Percentiles rank a stretch among this genome's conserved stretches.
Conservation (phyloP, 305 asterid genomes). For the Ilex paraguariensis region DNA sequence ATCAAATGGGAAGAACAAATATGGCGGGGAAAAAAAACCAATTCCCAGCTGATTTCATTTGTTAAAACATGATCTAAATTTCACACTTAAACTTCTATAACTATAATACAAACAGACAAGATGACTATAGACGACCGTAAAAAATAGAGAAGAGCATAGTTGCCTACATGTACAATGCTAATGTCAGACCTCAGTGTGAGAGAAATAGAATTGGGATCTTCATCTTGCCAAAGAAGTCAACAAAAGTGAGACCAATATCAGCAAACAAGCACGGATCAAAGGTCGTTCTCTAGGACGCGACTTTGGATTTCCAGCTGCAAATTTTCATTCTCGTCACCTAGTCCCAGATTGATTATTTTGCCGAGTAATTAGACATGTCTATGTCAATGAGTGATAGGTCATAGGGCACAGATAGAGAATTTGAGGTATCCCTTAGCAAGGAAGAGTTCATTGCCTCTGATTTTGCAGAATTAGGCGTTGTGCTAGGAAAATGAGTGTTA, state of each 20-base stretch:
- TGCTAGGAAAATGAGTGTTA: constrained; percentile 23
- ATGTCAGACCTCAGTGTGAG: background rate
- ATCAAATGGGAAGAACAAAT: too few species aligned
- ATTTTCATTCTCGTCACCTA: constrained; percentile 29
- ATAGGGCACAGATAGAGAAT: constrained; percentile 38
- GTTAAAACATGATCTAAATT: too few species aligned
- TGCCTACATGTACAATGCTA: constrained; percentile 22
- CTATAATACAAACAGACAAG: constrained; percentile 11
- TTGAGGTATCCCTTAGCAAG: constrained; percentile 46
- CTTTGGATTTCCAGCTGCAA: background rate
- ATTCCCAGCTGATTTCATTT: too few species aligned
- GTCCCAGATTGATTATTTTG: constrained; percentile 33
- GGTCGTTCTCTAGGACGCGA: background rate
- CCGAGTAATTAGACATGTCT: constrained; percentile 61
- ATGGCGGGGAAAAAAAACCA: too few species aligned
- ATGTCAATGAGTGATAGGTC: constrained; percentile 63
- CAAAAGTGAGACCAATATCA: background rate
- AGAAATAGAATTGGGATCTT: too few species aligned
- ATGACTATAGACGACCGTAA: background rate
- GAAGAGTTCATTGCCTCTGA: constrained; percentile 53
- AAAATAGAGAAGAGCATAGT: background rate
- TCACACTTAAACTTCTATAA: constrained; percentile 8
- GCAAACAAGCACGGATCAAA: background rate
- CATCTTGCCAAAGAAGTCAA: too few species aligned
- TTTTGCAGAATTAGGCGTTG: constrained; percentile 24